These are phyloP conservation scores for Brassica rapa DNA, from an alignment of 345 rosid genomes.

Conservation along the genomic window DNA sequence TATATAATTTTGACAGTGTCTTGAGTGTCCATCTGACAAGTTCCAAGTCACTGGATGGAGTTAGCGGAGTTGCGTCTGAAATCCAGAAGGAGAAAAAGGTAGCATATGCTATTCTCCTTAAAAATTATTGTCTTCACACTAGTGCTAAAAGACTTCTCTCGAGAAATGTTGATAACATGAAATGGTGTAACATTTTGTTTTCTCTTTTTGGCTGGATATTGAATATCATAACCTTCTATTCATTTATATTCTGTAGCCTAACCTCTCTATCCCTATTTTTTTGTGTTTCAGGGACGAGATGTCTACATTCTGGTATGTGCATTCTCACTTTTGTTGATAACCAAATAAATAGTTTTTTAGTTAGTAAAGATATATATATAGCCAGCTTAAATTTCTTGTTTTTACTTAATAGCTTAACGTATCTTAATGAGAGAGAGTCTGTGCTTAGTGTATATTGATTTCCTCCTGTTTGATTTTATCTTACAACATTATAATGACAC, in stretches of 20 bases:
- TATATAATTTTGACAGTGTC: constrained; percentile 54
- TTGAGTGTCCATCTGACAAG: constrained; percentile 89
- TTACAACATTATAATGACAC: too few relatives aligned
- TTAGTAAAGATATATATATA: background rate
- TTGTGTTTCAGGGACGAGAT: constrained; percentile 86
- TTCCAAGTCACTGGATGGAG: constrained; percentile 84
- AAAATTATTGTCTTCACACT: background rate
- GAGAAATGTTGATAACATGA: background rate
- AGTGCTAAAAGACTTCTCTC: background rate
- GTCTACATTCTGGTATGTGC: constrained; percentile 92
- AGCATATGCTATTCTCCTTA: background rate
- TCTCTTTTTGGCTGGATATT: background rate
- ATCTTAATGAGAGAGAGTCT: background rate
- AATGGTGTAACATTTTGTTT: background rate
- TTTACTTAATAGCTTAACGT: background rate
- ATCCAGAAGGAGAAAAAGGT: constrained; percentile 98
- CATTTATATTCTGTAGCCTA: constrained; percentile 21
- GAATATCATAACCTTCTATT: background rate
- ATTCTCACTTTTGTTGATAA: background rate
- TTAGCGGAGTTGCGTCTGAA: constrained; percentile 82
- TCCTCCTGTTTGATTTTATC: background rate
- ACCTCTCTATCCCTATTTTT: constrained; percentile 27
- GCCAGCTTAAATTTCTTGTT: background rate
- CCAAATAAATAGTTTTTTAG: background rate
- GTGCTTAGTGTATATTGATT: too few relatives aligned